These are phyloP conservation scores for Xylariaceae sp. DNA, from an alignment of 2,329 filamentous ascomycete genomes.

Conservation along the genomic window DNA sequence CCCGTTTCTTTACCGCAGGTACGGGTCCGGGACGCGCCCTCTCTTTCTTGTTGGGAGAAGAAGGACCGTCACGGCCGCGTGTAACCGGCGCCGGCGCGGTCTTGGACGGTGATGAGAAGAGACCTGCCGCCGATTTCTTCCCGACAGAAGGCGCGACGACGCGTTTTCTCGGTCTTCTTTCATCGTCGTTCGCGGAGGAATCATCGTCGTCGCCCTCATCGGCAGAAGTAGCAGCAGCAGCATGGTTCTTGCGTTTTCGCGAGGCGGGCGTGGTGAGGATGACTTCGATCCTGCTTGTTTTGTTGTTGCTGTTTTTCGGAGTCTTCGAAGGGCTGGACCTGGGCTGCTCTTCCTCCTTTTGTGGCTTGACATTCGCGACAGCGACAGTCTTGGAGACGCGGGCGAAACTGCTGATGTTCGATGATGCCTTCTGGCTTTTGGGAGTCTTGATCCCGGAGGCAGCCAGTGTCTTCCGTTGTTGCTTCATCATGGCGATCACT, in stretches of 20 bases:
- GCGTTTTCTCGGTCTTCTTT: constrained; percentile 17
- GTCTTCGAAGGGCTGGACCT: constrained; percentile 24
- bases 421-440: constrained; percentile 27
- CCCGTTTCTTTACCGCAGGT: constrained; percentile 25
- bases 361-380: constrained; percentile 29
- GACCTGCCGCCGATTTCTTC: neutral
- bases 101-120: neutral
- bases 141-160: constrained; percentile 9
- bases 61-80: constrained; percentile 27
- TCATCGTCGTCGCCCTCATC: constrained; percentile 24
- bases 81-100: constrained; percentile 15
- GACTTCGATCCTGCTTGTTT: constrained; percentile 34
- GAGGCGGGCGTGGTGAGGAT: constrained; percentile 29
- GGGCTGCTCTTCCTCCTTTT: constrained; percentile 24
- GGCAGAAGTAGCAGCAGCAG: constrained; percentile 10
- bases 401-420: constrained; percentile 40
- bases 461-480: constrained; percentile 25
- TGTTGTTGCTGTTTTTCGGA: too few relatives aligned
- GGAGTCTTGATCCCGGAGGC: constrained; percentile 24
- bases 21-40: constrained; percentile 24
- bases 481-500: constrained; percentile 24
- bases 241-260: constrained; percentile 33
- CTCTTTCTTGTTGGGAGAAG: constrained; percentile 15
- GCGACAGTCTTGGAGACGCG: constrained; percentile 42
- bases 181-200: constrained; percentile 26